phyloP scores from a whole-genome alignment of 257 asterid species.

The Gynochthodes officinalis region DNA sequence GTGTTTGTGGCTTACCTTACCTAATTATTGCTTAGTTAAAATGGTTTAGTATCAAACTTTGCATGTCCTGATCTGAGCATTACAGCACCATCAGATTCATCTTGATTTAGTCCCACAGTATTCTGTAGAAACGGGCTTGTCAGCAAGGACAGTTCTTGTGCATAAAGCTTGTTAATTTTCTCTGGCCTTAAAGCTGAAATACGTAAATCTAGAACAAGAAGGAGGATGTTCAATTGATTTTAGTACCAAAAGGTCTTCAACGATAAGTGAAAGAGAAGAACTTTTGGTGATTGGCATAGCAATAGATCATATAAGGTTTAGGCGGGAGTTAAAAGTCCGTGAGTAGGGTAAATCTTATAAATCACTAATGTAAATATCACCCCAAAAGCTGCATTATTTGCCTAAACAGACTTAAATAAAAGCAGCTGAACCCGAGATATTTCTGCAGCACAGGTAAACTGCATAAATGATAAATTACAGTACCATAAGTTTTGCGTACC shows the following conservation, averaged over 20 bases:
- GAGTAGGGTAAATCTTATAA: not conserved
- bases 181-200: too few relatives aligned
- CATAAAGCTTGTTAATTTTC: not conserved
- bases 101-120: too few relatives aligned
- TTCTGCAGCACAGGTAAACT: too few relatives aligned
- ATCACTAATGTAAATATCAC: not conserved
- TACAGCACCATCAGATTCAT: conserved; percentile 23
- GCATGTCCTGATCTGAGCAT: conserved; percentile 27
- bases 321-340: not conserved
- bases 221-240: not conserved
- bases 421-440: not conserved
- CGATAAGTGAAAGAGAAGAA: not conserved
- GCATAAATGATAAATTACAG: too few relatives aligned
- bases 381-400: not conserved
- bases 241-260: not conserved
- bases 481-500: too few relatives aligned
- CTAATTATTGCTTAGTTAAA: conserved; percentile 7
- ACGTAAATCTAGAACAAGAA: too few relatives aligned
- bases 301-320: not conserved
- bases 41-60: conserved; percentile 21
- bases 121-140: not conserved
- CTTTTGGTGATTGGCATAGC: not conserved
- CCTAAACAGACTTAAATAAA: not conserved
- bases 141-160: not conserved
- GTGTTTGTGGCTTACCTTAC: too few relatives aligned